Conservation (phyloP, 2,329 filamentous ascomycete genomes). For the Ceratocystis destructans region DNA sequence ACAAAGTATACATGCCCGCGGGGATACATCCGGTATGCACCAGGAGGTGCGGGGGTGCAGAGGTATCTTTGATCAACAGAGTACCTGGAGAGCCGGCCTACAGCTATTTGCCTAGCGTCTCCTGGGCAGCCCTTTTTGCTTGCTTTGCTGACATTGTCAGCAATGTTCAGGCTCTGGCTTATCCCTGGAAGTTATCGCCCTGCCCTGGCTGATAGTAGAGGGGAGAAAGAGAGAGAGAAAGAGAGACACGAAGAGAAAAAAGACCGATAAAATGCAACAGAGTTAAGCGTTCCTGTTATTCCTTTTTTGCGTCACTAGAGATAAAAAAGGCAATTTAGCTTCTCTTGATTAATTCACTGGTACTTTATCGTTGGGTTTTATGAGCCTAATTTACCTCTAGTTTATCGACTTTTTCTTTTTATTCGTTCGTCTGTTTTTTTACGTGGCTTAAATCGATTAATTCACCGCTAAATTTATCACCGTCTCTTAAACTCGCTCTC, state of each 20-base stretch:
- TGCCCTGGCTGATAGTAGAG: not conserved
- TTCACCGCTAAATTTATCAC: not conserved
- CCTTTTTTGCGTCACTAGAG: not conserved
- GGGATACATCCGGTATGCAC: not conserved
- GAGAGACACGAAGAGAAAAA: not conserved
- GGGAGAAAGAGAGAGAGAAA: not conserved
- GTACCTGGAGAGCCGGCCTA: not conserved
- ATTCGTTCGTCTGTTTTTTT: constrained; percentile 6
- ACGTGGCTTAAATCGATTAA: not conserved
- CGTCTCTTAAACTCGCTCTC: not conserved
- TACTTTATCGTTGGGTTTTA: not conserved
- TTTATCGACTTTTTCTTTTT: not conserved
- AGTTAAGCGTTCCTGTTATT: not conserved
- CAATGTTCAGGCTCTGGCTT: not conserved
- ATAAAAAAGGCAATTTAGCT: not conserved
- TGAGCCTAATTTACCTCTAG: not conserved
- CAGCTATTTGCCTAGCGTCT: not conserved
- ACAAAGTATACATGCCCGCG: not conserved
- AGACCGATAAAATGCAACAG: not conserved
- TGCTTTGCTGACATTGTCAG: not conserved
- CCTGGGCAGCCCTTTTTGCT: not conserved
- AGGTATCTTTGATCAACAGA: not conserved
- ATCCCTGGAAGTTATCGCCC: not conserved
- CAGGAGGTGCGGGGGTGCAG: not conserved
- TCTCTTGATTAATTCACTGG: not conserved